Conservation (phyloP, 2,329 filamentous ascomycete species). For the Arthrobotrys megalospora region DNA sequence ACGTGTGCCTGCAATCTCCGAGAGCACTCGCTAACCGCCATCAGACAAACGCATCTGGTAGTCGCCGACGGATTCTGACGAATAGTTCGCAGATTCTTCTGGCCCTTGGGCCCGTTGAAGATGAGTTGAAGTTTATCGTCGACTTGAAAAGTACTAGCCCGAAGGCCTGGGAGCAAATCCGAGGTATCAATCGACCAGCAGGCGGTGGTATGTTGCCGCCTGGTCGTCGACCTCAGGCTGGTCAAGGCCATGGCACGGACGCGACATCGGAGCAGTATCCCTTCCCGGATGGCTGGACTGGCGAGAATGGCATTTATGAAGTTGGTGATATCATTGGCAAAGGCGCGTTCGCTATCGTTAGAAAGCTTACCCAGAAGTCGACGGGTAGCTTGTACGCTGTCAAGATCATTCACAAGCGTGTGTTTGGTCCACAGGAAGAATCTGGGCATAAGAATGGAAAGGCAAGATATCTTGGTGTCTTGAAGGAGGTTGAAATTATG, state of each 20-base stretch:
- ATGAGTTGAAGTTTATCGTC: slow-evolving; percentile 85
- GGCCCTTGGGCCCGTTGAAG: slow-evolving; percentile 66
- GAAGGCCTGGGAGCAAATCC: slow-evolving; percentile 54
- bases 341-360: slow-evolving; percentile 94
- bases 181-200: slow-evolving; percentile 24
- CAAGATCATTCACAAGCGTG: slow-evolving; percentile 93
- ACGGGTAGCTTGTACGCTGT: slow-evolving; percentile 88
- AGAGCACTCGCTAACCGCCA: slow-evolving; percentile 48
- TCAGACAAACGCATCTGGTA: slow-evolving; percentile 49
- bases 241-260: slow-evolving; percentile 54
- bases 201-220: slow-evolving; percentile 51
- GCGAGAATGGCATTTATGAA: slow-evolving; percentile 83
- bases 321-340: slow-evolving; percentile 86
- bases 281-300: slow-evolving; percentile 80
- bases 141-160: slow-evolving; percentile 75
- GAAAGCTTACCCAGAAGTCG: slow-evolving; percentile 87
- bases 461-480: slow-evolving; percentile 71
- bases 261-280: slow-evolving; percentile 58
- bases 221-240: slow-evolving; percentile 52
- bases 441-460: slow-evolving; percentile 56
- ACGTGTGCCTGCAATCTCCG: slow-evolving; percentile 65
- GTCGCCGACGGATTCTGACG: slow-evolving; percentile 65
- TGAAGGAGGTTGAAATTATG: slow-evolving; percentile 99
- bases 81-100: slow-evolving; percentile 65
- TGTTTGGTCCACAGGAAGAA: slow-evolving; percentile 71